Evolutionary conservation across 805 yeast genomes (phyloP), one percentile per base, ranked within the genome.

Genomic region (Metschnikowia chrysomelidarum): DNA sequence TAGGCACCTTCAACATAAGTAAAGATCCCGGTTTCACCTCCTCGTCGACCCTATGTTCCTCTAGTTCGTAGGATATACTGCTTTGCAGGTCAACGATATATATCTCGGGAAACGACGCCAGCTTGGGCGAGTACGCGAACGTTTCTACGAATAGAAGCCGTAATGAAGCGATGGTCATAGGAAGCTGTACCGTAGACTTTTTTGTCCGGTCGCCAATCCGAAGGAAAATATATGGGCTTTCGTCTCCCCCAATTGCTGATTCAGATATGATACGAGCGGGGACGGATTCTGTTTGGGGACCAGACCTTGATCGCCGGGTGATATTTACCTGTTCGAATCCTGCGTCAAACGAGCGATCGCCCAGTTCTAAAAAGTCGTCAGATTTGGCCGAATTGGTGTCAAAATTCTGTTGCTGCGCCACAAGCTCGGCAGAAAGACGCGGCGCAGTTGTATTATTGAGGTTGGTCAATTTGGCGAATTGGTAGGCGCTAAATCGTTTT

Each of bases 401-500:
- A 14, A 15, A 20, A 7, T 28, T n/a, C 19, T 21, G 32, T 14
- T 17, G 32, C 19, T 20, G 28, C n/a, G 22, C 21, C n/a, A 30
- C 16, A 9, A 34, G 16, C 4, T 43, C 50, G 7, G 37, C 33
- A 10, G 46, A 25, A 14, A 47, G 23, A 7, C 40, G 34, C 8
- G 50, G 45, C 13, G 41, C 37, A 16, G 32, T 44, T 7, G 24
- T 32, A 13, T 37, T 35, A n/a, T 56, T 36, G 19, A 51, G 47
- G 41, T 73, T 77, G 0, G 86, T 67, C 8, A 85, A 68, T 50
- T 83, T 85, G 1, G 94, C 87, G 60, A 82, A 81, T 53, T 91
- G 98, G 43, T 89, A 91, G 0, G 97, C 96, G 4, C 96, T 87
- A 54, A 83, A 91, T 36, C 98, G 69, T 49, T 91, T 82, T 0